Base-by-base conservation (phyloP, 306 rosid genomes). In the Glycine latifolia region DNA sequence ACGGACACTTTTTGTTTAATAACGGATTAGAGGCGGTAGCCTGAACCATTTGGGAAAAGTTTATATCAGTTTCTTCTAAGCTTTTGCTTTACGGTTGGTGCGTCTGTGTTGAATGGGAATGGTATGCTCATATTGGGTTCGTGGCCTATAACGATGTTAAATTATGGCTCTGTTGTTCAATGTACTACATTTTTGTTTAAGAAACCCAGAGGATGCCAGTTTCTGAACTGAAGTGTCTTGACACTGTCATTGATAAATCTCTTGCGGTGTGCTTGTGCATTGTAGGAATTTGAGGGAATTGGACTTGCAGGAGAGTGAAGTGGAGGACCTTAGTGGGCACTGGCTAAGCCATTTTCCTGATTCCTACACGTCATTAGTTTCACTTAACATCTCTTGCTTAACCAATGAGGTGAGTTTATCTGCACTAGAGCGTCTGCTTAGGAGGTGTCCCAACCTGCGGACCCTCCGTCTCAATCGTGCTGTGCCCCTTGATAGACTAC, bases 261-360 rank as follows among this genome's bases (percentile, higher is more conserved):
- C 31, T 26, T 26, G 2, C 31, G 0, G 48, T 67, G 71, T 85
- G 71, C 77, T 55, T 73, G 56, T 87, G 73, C 84, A 83, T 56
- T 78, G 81, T 85, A 95, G 99, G 93, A 91, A 91, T 84, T 81
- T 95, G 90, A 89, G 79, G 76, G 97, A 87, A 86, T 75, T 95
- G 81, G 97, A 95, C 82, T 87, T 95, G 87, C 91, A 85, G 80
- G 99, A 95, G 91, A 90, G 98, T 71, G 97, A 95, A 8, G 94
- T 91, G 77, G 99, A 93, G 33, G 99, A 95, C 83, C 88, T 82
- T 54, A 89, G 90, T 84, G 99, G 99, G 79, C 95, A 91, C 86
- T 95, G 99, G 99, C 90, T 95, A 43, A 89, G 94, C 83, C 89
- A 88, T 67, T 95, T 95, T 83, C 99, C 96, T 49, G 99, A 95